phyloP scores from a whole-genome alignment of 192 early-diverging fungal species.

The Coemansia sp. region DNA sequence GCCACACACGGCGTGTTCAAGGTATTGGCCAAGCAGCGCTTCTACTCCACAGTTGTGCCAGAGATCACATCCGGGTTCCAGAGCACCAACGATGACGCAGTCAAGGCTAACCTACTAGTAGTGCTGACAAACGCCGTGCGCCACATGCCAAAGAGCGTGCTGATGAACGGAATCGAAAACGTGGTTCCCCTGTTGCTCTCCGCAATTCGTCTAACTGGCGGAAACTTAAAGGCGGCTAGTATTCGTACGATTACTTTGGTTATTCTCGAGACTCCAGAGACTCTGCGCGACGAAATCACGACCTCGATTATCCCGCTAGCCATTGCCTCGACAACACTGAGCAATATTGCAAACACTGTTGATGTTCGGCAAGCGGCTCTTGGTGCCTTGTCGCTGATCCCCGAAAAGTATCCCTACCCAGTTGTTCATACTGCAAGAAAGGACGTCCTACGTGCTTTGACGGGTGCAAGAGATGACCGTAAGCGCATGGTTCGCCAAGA shows the following conservation, averaged over 20 bases:
- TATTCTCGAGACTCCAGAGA: slow-evolving; percentile 68
- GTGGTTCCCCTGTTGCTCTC: slow-evolving; percentile 81
- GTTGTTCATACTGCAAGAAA: slow-evolving; percentile 66
- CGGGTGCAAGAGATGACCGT: slow-evolving; percentile 76
- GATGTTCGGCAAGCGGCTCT: slow-evolving; percentile 76
- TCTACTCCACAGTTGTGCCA: slow-evolving; percentile 81
- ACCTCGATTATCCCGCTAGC: slow-evolving; percentile 33
- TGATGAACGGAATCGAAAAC: slow-evolving; percentile 75
- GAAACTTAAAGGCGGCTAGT: slow-evolving; percentile 71
- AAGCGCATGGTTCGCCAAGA: slow-evolving; percentile 87
- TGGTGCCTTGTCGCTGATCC: slow-evolving; percentile 68
- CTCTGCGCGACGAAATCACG: slow-evolving; percentile 52
- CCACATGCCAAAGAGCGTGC: slow-evolving; percentile 82
- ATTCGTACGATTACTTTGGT: slow-evolving; percentile 79
- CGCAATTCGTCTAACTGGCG: slow-evolving; percentile 69
- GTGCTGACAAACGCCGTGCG: slow-evolving; percentile 82
- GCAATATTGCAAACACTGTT: slow-evolving; percentile 31
- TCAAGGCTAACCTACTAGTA: slow-evolving; percentile 76
- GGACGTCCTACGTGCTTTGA: slow-evolving; percentile 67
- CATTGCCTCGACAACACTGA: slow-evolving; percentile 18
- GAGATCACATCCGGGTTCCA: slow-evolving; percentile 64
- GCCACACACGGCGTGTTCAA: slow-evolving; percentile 54
- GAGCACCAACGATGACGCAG: slow-evolving; percentile 31
- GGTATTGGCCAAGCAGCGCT: slow-evolving; percentile 83
- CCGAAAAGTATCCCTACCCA: slow-evolving; percentile 65